These are phyloP conservation scores for Fusarium multiceps DNA, from an alignment of 2,329 filamentous ascomycete species.

Conservation along the genomic window DNA sequence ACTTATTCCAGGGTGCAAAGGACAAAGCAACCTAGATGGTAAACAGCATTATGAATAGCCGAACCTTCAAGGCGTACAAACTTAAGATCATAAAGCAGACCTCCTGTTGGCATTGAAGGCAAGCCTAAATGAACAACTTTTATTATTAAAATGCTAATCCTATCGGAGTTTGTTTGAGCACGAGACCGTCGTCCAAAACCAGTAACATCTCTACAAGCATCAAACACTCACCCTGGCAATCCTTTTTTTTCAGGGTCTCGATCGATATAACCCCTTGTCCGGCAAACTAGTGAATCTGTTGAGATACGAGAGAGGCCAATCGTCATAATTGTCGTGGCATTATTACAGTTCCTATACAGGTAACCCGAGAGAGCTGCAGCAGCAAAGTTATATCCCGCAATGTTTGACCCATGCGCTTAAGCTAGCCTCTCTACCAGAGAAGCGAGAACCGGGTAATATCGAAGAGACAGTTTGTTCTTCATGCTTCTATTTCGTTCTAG, in stretches of 20 bases:
- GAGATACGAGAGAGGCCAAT: constrained; percentile 27
- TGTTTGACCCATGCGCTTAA: constrained; percentile 23
- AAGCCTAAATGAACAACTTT: fast-evolving
- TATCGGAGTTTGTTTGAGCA: background rate
- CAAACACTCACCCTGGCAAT: constrained; percentile 1
- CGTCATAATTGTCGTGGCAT: constrained; percentile 8
- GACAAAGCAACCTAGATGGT: background rate
- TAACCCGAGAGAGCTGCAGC: constrained; percentile 22
- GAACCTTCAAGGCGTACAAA: background rate
- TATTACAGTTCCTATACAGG: constrained; percentile 8
- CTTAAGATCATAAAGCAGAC: background rate
- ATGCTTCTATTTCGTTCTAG: background rate
- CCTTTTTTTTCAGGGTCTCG: constrained; percentile 27
- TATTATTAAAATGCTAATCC: fast-evolving
- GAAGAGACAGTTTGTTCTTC: background rate
- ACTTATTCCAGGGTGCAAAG: background rate
- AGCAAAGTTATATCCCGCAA: constrained; percentile 37
- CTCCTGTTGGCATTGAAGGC: fast-evolving
- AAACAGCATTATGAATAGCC: background rate
- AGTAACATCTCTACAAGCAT: constrained; percentile 1
- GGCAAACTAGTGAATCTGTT: constrained; percentile 24
- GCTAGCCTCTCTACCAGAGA: constrained; percentile 18
- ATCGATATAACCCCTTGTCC: constrained; percentile 24
- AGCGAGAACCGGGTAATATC: constrained; percentile 11
- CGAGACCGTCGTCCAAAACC: constrained; percentile 7